Evolutionary conservation across 2,329 filamentous ascomycete species (phyloP), one percentile per base, ranked within the genome.

Genomic region (Tolypocladium tropicale): DNA sequence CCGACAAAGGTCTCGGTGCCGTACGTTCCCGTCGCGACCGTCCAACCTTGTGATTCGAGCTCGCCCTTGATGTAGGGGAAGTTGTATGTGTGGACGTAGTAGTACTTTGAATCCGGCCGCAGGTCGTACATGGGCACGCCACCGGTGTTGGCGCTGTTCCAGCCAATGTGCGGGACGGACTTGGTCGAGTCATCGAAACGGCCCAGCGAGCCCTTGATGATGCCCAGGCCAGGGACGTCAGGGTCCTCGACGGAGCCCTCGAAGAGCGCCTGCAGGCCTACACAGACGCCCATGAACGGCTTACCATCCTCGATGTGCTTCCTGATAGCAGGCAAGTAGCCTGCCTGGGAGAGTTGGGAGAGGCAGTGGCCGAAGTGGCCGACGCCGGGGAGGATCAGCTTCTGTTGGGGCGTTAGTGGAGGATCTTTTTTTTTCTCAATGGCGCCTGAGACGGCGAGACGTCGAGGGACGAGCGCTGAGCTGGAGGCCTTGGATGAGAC

Each of bases 301-400:
- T 97, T 97, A n/a, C 91, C 92, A 16, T 88, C 81, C 54, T 84
- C 79, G 65, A 99, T 92, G 75, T 97, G 91, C 61, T 84, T 79
- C 63, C 79, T 83, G 61, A 99, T 86, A 11, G 91, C 89, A 58
- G 90, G 88, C 55, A 93, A 77, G 73, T 92, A 99, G 60, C 89
- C 90, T 39, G 90, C 90, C 46, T 84, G 80, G 18, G 86, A 78
- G 63, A 99, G 85, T 68, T 96, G 91, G 32, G 84, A 84, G 61
- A 97, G 78, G 72, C 94, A 99, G 78, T 99, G 91, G 59, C 94
- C 94, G 67, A 97, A 99, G 78, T 99, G 93, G 64, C 94, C 94
- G 60, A 99, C 94, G 58, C 94, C 94, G 6, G 94, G 94, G 30
- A 99, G 82, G 62, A 99, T 96, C 65, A 99, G 83, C 81, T 86